Evolutionary conservation across 2,329 filamentous ascomycete genomes (phyloP), one percentile per base, ranked within the genome.

Genomic region (Aspergillus persii): DNA sequence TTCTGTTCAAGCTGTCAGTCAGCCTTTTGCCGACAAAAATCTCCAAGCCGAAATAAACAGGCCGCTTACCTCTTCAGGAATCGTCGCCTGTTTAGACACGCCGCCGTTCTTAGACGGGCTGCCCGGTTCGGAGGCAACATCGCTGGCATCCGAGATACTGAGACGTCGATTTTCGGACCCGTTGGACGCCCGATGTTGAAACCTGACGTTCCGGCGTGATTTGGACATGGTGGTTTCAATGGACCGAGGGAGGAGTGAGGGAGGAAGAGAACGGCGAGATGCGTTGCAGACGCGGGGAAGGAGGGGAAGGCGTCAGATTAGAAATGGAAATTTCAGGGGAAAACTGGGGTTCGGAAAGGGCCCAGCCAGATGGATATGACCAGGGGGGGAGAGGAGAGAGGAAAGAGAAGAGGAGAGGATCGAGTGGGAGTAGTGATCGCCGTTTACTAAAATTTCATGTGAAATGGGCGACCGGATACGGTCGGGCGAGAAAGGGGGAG

Each of bases 191-290:
- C 72, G 78, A 69, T 84, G 83, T 63, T 81, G 80, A 72, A 87
- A 87, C 74, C 86, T 83, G 72, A 88, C 84, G 73, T 84, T 83
- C 70, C 83, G 83, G 70, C 82, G 80, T 59, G 83, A 77, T 68
- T 79, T 82, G 58, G 80, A 78, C 82, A 84, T 84, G 62, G 63
- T 71, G 63, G 56, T 60, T 61, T 60, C 53, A 58, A 63, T 62
- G 56, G 55, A 60, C 53, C 61, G 63, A 51, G 57, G 58, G 55
- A 54, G 60, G 58, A 52, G 58, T 55, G 57, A 48, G 61, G 60
- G 59, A 62, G 59, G 60, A 57, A 57, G 54, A 59, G 59, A 62
- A 59, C 56, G 61, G 61, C 61, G 62, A 56, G 36, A 47, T 47
- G 44, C 8, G 44, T 47, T 47, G 44, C 44, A 26, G 26, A 57